Evolutionary conservation across 164 flowering plant species (phyloP), one percentile per base, ranked within the genome.

Genomic region (Nymphaea thermarum): DNA sequence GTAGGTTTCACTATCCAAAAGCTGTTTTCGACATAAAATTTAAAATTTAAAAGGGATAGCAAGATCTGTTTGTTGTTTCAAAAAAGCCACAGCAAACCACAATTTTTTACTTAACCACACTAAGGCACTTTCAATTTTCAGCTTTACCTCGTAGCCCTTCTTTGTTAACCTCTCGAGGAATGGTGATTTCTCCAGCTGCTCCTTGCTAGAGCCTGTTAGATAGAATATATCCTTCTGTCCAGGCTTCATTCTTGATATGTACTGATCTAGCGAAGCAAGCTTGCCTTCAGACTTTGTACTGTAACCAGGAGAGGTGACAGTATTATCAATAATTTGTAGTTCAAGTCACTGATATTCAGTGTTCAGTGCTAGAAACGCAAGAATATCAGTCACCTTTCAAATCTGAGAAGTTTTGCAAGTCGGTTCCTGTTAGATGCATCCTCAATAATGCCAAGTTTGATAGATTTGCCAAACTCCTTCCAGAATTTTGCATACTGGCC

Each of bases 151-250:
- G 59, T 81, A 94, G 66, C 83, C 79, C 66, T 91, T 94, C 90
- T 90, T 94, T 59, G 76, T 83, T 61, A 94, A 96, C 74, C 95
- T 85, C 80, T 94, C 98, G 63, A 94, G 90, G 96, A 94, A 94
- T 57, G 98, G 98, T 60, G 98, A 94, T 63, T 90, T 94, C 76
- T 88, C 96, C 77, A 94, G 75, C 61, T 88, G 96, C 65, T 91
- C 97, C 79, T 91, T 94, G 92, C 81, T 94, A 61, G 85, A 65
- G 65, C 98, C 99, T 0, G 99, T 94, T 4, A 91, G 83, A 82
- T 94, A 94, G 69, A 91, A 94, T 77, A 94, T 91, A 66, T 94
- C 99, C 77, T 91, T 94, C 70, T 94, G 99, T 51, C 93, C 96
- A 3, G 87, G 4, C 68, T 91, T 94, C 99, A 94, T 91, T 80